Conservation (phyloP, 257 asterid species). For the Solanum pinnatisectum region DNA sequence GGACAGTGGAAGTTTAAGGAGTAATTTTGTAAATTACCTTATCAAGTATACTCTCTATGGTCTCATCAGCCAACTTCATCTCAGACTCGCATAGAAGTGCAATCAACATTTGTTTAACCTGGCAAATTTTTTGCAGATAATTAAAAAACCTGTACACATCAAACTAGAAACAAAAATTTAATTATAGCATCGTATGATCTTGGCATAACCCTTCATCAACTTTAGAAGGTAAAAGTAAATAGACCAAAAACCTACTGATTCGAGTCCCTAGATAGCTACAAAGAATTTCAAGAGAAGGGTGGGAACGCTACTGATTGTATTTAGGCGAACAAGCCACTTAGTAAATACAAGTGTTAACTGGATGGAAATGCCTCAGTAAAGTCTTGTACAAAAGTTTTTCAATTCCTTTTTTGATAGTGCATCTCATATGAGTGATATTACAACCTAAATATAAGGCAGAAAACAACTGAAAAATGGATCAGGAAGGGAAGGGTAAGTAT, state of each 20-base stretch:
- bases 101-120: conserved; percentile 98
- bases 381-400: not conserved
- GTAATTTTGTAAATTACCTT: conserved; percentile 36
- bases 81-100: conserved; percentile 89
- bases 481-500: not conserved
- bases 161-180: not conserved
- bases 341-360: not conserved
- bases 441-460: not conserved
- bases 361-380: not conserved
- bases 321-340: not conserved
- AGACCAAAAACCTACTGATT: not conserved
- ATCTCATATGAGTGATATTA: not conserved
- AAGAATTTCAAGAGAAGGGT: not conserved
- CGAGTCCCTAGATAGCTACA: not conserved
- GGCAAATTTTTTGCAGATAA: conserved; percentile 18
- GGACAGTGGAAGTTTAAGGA: not conserved
- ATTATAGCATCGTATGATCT: no score
- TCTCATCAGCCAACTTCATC: conserved; percentile 95
- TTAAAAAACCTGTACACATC: conserved; percentile 10
- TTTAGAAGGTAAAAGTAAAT: not conserved
- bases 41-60: conserved; percentile 78
- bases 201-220: not conserved
- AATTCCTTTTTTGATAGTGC: not conserved
- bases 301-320: not conserved
- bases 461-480: not conserved